These are phyloP conservation scores for Pythium plurisporium DNA, from an alignment of 352 stramenopile species.

Conservation along the genomic window DNA sequence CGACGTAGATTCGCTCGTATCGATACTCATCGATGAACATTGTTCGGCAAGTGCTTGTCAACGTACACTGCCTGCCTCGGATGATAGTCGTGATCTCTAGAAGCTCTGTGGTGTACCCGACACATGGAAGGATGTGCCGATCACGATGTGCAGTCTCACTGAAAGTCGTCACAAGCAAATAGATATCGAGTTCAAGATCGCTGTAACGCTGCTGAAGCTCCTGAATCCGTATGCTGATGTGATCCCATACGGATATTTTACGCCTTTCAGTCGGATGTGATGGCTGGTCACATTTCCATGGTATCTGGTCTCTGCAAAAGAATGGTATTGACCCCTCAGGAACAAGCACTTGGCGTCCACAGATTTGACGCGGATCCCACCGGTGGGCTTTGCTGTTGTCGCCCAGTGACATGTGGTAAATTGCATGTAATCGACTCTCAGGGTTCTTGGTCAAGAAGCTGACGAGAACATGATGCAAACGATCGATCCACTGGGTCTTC, in stretches of 20 bases:
- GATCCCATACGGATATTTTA: slow-evolving; percentile 1
- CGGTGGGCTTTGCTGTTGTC: background rate
- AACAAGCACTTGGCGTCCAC: background rate
- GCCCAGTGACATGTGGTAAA: slow-evolving; percentile 2
- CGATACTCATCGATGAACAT: slow-evolving; percentile 33
- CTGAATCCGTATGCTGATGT: slow-evolving; percentile 9
- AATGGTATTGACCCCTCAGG: background rate
- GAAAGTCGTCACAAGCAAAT: background rate
- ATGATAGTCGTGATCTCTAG: slow-evolving; percentile 12
- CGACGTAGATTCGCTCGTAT: slow-evolving; percentile 39
- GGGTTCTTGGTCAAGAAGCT: background rate
- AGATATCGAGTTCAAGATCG: slow-evolving; percentile 10
- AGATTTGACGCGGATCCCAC: background rate
- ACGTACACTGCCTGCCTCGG: slow-evolving; percentile 4
- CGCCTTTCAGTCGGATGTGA: background rate
- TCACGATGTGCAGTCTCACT: background rate
- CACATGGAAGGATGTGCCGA: background rate
- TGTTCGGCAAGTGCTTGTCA: background rate
- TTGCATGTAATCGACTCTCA: background rate
- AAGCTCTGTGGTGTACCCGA: background rate
- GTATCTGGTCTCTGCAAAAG: background rate
- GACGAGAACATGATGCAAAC: slow-evolving; percentile 27
- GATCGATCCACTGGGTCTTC: slow-evolving; percentile 30
- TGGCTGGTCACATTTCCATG: slow-evolving; percentile 5
- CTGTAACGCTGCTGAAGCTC: slow-evolving; percentile 5